phyloP scores from a whole-genome alignment of 2,329 filamentous ascomycete species.

The Nannizziopsis barbatae region DNA sequence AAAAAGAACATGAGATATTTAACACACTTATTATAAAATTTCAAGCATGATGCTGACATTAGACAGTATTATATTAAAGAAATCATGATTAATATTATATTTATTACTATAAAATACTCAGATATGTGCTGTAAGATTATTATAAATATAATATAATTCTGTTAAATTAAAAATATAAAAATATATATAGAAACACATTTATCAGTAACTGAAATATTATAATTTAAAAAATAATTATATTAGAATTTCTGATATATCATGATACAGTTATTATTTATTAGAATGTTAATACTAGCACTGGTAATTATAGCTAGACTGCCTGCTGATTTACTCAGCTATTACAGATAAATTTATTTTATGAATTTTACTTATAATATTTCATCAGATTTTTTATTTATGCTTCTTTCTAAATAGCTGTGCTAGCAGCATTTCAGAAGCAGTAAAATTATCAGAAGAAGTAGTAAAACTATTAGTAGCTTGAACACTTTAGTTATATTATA shows the following conservation, averaged over 20 bases:
- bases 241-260: constrained; percentile 39
- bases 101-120: constrained; percentile 27
- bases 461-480: no score
- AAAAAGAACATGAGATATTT: constrained; percentile 20
- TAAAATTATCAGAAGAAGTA: no score
- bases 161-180: constrained; percentile 34
- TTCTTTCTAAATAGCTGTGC: no score
- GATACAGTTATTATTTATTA: neutral
- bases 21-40: constrained; percentile 27
- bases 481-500: no score
- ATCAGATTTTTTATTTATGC: no score
- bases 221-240: constrained; percentile 45
- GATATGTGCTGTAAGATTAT: constrained; percentile 23
- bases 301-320: no score
- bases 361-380: no score
- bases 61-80: constrained; percentile 26
- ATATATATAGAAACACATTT: constrained; percentile 36
- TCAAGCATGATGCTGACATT: constrained; percentile 25
- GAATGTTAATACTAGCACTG: no score
- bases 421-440: no score
- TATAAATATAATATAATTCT: constrained; percentile 28
- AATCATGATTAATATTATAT: constrained; percentile 25
- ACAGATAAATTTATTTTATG: no score
- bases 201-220: constrained; percentile 39
- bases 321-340: no score